Conservation (phyloP, 768 basidiomycete genomes). For the Trametes villosa region DNA sequence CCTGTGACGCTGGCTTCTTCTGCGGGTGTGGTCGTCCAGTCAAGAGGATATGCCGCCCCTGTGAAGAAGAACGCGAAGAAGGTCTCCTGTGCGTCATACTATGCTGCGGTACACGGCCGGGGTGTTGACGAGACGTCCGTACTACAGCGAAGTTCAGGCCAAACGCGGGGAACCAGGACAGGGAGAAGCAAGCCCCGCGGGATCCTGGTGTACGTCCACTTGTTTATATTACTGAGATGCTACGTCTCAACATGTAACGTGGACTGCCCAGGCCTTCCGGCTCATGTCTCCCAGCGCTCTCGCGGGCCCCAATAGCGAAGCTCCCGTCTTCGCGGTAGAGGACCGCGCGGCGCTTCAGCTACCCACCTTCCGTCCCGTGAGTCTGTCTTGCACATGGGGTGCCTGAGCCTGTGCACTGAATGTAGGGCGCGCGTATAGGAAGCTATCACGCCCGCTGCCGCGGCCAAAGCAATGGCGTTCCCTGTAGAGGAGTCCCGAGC, state of each 20-base stretch:
- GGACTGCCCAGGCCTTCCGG: conserved; percentile 47
- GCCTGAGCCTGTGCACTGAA: too few species aligned
- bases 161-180: conserved; percentile 5
- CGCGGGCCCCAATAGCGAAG: too few species aligned
- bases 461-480: conserved; percentile 55
- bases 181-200: conserved; percentile 5
- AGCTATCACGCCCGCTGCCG: conserved; percentile 38
- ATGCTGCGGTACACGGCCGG: neutral
- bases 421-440: too few species aligned
- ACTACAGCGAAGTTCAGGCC: conserved; percentile 15
- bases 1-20: conserved; percentile 1
- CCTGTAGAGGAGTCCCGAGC: conserved; percentile 50
- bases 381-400: conserved; percentile 25
- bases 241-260: too few species aligned
- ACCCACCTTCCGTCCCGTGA: conserved; percentile 49
- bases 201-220: conserved; percentile 18
- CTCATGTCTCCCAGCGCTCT: conserved; percentile 45
- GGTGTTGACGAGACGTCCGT: neutral
- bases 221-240: too few species aligned
- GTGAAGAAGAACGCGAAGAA: conserved; percentile 14
- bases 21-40: neutral
- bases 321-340: conserved; percentile 47
- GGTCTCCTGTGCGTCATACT: conserved; percentile 5
- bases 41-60: conserved; percentile 18
- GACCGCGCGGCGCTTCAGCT: conserved; percentile 40